Conservation (phyloP, 2,329 filamentous ascomycete genomes). For the Pochonia chlamydosporia region DNA sequence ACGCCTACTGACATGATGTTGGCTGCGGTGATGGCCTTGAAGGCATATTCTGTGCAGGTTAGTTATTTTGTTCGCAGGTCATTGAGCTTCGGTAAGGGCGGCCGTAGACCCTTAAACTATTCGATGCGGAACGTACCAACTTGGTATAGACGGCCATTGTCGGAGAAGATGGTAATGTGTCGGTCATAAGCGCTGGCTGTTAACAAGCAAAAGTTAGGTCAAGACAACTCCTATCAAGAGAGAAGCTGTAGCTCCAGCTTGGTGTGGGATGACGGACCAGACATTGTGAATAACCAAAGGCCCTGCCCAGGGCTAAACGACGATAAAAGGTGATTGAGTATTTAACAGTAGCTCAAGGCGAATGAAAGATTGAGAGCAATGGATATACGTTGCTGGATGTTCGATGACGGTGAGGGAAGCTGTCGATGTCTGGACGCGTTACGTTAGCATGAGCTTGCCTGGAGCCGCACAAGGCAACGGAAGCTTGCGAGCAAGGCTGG, state of each 20-base stretch:
- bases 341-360: not conserved
- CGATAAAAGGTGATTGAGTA: not conserved
- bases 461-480: constrained; percentile 26
- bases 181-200: constrained; percentile 79
- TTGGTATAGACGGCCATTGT: constrained; percentile 98
- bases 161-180: constrained; percentile 99
- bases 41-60: constrained; percentile 80
- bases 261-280: constrained; percentile 34
- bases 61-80: not conserved
- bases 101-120: no score
- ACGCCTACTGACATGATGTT: constrained; percentile 98
- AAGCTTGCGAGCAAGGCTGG: constrained; percentile 29
- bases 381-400: constrained; percentile 3
- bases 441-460: constrained; percentile 45
- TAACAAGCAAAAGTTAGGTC: constrained; percentile 19
- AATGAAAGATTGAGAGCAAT: constrained; percentile 5
- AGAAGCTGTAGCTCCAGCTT: not conserved
- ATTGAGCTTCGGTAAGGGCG: not conserved
- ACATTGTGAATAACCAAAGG: constrained; percentile 38
- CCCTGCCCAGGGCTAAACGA: constrained; percentile 12
- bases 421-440: constrained; percentile 32
- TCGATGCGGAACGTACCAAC: constrained; percentile 65
- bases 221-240: not conserved
- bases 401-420: constrained; percentile 8
- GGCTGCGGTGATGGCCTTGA: constrained; percentile 98